Conservation (phyloP, 345 rosid species). For the Citrus trifoliata region DNA sequence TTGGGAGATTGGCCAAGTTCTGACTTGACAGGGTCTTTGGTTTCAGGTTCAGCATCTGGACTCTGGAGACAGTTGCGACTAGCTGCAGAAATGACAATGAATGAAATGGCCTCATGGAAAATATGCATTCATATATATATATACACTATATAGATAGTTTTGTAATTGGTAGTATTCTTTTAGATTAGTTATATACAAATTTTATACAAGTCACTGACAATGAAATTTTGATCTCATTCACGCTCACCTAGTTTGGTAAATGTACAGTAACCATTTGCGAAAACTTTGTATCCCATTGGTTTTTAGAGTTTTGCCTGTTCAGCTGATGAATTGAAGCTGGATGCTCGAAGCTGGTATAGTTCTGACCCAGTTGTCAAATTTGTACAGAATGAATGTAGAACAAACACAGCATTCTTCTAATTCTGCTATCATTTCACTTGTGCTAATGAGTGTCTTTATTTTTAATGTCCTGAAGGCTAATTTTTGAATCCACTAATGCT, state of each 20-base stretch:
- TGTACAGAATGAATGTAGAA: not conserved
- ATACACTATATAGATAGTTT: not conserved
- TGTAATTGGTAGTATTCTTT: not conserved
- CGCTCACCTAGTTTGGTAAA: not conserved
- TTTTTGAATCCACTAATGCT: too few species aligned
- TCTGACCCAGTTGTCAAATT: not conserved
- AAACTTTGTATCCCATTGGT: conserved; percentile 3
- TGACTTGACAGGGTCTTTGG: not conserved
- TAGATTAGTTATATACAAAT: conserved; percentile 3
- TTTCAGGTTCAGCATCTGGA: conserved; percentile 15
- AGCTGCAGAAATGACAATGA: not conserved
- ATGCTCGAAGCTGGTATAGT: not conserved
- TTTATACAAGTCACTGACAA: not conserved
- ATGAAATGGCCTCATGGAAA: not conserved
- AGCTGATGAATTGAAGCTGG: not conserved
- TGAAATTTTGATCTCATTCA: conserved; percentile 9
- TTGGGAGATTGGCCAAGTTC: not conserved
- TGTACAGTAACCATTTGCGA: conserved; percentile 10
- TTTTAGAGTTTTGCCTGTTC: not conserved
- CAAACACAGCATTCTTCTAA: not conserved
- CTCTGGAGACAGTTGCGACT: not conserved
- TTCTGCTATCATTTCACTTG: not conserved
- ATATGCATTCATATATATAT: not conserved
- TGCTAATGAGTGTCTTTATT: too few species aligned
- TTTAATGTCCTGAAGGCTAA: too few species aligned